Base-by-base conservation (phyloP, 441 rosid genomes). In the Jatropha podagrica region DNA sequence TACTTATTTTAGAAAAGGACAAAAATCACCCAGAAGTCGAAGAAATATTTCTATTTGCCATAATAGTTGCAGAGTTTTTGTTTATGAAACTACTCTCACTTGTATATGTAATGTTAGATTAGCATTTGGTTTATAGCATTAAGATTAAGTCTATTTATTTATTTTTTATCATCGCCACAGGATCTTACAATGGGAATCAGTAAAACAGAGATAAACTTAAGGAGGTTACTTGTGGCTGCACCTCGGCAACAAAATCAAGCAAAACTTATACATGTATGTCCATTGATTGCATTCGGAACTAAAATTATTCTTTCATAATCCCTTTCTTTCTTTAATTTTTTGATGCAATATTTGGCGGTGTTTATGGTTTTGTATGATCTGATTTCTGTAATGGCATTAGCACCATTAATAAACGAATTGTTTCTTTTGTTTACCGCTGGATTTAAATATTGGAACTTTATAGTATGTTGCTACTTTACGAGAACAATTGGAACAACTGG, bases 401-500 rank as follows among this genome's bases (percentile, higher is more conserved):
- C 65, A 1, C 26, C 4, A 7, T 64, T 13, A 67, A 7, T 51
- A 5, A 51, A 38, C 15, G 52, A 7, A 17, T 59, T 72, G 55
- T 23, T 56, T 55, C 32, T 27, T 67, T 27, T 6, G 42, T 59
- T 23, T 23, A 8, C 20, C 42, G 40, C 2, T 17, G 62, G 69
- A 69, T 65, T 9, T 51, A 5, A 58, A 12, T 74, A 51, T 23
- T 51, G 49, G 23, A 69, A 40, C 4, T 76, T 49, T 79, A 76
- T 81, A 95, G 98, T 91, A 91, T 89, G 92, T 95, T 69, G 92
- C 96, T 59, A 93, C 97, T 77, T 59, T 95, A 76, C 84, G 95
- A 46, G 97, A 91, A 76, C 92, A 72, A 72, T 83, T 92, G 85
- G 95, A 89, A 80, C 87, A 87, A 73, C 73, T 92, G 74, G 86